phyloP scores from a whole-genome alignment of 495 filamentous ascomycete species.

The Peziza echinospora region DNA sequence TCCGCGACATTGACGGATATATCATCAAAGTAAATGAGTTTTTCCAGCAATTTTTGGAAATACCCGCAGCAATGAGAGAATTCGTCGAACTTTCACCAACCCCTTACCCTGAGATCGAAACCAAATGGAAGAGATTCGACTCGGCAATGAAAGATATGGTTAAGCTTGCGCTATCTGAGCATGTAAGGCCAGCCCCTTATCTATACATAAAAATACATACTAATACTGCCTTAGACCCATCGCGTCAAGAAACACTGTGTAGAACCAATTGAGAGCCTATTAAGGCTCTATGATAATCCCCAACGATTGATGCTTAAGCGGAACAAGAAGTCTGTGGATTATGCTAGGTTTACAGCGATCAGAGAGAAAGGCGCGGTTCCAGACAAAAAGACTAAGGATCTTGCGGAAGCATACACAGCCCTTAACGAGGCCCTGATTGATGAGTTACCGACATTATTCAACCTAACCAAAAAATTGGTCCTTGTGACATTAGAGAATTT shows the following conservation, averaged over 20 bases:
- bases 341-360: slow-evolving; percentile 51
- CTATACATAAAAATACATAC: slow-evolving; percentile 4
- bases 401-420: slow-evolving; percentile 66
- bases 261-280: slow-evolving; percentile 61
- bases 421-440: slow-evolving; percentile 83
- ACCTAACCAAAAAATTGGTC: slow-evolving; percentile 53
- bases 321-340: slow-evolving; percentile 71
- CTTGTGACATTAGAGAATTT: slow-evolving; percentile 62
- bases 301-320: slow-evolving; percentile 77
- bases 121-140: slow-evolving; percentile 74
- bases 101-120: slow-evolving; percentile 59
- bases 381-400: slow-evolving; percentile 60
- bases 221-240: no score
- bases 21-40: slow-evolving; percentile 43
- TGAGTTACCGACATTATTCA: slow-evolving; percentile 71
- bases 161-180: slow-evolving; percentile 54
- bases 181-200: slow-evolving; percentile 41
- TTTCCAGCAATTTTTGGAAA: slow-evolving; percentile 41
- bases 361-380: slow-evolving; percentile 59
- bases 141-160: slow-evolving; percentile 62
- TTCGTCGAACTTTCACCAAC: slow-evolving; percentile 37
- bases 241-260: slow-evolving; percentile 63
- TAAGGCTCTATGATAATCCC: slow-evolving; percentile 60
- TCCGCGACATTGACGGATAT: slow-evolving; percentile 79
- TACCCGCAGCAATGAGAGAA: slow-evolving; percentile 15